Base-by-base conservation (phyloP, 2,329 filamentous ascomycete genomes). In the Scedosporium dehoogii region DNA sequence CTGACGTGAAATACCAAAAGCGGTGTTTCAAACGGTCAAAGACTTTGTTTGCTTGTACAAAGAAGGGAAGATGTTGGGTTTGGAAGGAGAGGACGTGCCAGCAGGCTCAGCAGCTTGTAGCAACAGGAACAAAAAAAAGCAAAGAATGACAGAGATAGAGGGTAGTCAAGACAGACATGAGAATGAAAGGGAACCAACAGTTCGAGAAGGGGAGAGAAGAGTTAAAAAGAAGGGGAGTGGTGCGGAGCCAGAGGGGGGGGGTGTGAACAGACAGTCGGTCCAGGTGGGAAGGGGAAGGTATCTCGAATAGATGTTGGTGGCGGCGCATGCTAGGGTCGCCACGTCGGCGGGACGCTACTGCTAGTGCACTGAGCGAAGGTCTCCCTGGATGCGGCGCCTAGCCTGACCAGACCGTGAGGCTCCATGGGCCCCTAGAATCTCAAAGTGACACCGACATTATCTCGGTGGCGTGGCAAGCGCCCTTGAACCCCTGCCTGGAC, bases 1-100 rank as follows among this genome's bases (percentile, higher is more conserved):
- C 21, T 58, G 51, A 25, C 51, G 18, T 55, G 18, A 23, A 6
- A 16, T 18, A 48, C 44, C 51, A 14, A 10, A 27, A 14, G 51
- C 14, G 3, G 51, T n/a, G 48, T 27, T 55, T 55, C 51, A 12
- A 55, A 55, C 18, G 12, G 51, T 55, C 18, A 14, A 55, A 55
- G 23, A 55, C 23, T 10, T 48, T 48, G 44, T 48, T 55, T 42
- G 56, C 38, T 44, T 33, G 18, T 44, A 9, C 14, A 59, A 59
- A 59, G 14, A 38, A 44, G 42, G 16, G 57, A 23, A 59, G 23
- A n/a, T 58, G 56, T 14, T 21, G 18, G 14, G 3, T 41, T 33
- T 18, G 23, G 9, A 59, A 59, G 21, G 57, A 59, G 57, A 59
- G 57, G 57, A 59, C 57, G 57, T 46, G 57, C 57, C 57, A 59